Conservation (phyloP, 176 grass and related monocot species). For the Oryza glaberrima region DNA sequence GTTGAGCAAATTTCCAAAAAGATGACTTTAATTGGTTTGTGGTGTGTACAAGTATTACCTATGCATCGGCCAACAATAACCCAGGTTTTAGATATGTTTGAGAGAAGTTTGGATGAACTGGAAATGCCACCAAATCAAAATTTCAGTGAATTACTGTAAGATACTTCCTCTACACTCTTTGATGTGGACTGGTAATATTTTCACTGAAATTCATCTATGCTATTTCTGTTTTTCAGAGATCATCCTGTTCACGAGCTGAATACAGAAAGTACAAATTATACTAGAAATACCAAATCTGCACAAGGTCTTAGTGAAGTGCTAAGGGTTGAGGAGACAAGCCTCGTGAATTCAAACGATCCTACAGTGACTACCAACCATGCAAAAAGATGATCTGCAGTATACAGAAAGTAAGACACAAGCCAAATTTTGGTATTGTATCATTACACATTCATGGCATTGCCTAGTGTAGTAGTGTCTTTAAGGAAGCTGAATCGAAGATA, state of each 20-base stretch:
- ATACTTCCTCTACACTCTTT: neutral
- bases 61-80: conserved; percentile 62
- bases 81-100: conserved; percentile 66
- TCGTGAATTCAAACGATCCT: neutral
- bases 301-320: conserved; percentile 6
- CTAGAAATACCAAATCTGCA: neutral
- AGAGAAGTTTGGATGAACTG: conserved; percentile 41
- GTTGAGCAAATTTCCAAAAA: conserved; percentile 51
- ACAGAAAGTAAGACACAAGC: neutral
- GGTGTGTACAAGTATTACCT: conserved; percentile 57
- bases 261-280: neutral
- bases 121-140: conserved; percentile 51
- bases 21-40: conserved; percentile 68
- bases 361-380: neutral
- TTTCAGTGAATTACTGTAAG: conserved; percentile 26
- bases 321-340: neutral
- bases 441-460: neutral
- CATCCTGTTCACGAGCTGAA: neutral
- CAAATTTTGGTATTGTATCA: neutral
- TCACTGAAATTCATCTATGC: neutral
- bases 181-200: neutral
- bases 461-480: neutral
- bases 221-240: neutral
- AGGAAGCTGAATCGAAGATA: neutral
- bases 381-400: neutral